phyloP scores from a whole-genome alignment of 2,329 filamentous ascomycete species.

The Cercospora sp. region DNA sequence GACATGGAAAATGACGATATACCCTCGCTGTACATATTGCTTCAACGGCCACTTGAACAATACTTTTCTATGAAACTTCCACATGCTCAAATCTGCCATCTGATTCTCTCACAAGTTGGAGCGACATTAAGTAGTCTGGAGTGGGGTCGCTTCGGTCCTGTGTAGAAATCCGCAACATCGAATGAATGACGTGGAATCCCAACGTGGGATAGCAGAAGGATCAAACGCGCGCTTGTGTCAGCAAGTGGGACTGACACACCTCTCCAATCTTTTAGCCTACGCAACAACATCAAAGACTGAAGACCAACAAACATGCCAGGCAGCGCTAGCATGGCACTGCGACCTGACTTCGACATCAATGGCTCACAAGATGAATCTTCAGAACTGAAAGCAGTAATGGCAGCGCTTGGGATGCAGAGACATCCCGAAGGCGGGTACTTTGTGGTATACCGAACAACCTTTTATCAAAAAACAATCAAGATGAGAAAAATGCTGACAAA shows the following conservation, averaged over 20 bases:
- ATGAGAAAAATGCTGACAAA: background rate
- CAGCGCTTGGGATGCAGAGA: conserved; percentile 50
- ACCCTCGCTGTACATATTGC: conserved; percentile 10
- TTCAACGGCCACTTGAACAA: background rate
- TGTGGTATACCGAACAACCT: conserved; percentile 27
- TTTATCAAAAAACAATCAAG: too few species aligned
- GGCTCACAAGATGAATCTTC: conserved; percentile 16
- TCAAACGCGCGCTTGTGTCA: background rate
- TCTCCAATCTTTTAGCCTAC: background rate
- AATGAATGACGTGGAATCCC: background rate
- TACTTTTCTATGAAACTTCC: background rate
- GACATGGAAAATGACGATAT: background rate
- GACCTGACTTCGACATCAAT: conserved; percentile 10
- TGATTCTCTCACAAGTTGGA: background rate
- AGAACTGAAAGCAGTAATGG: conserved; percentile 44
- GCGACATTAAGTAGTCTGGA: background rate
- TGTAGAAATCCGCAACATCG: background rate
- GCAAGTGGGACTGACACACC: background rate
- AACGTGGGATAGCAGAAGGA: background rate
- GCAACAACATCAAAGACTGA: background rate
- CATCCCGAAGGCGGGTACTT: conserved; percentile 68
- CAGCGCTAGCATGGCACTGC: background rate
- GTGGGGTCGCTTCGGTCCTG: background rate
- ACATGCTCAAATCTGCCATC: background rate
- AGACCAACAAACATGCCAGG: background rate